Percentiles rank a stretch among this genome's conserved stretches.
These are phyloP conservation scores for Beauveria sp. DNA, from an alignment of 2,329 filamentous ascomycete species.

Conservation along the genomic window DNA sequence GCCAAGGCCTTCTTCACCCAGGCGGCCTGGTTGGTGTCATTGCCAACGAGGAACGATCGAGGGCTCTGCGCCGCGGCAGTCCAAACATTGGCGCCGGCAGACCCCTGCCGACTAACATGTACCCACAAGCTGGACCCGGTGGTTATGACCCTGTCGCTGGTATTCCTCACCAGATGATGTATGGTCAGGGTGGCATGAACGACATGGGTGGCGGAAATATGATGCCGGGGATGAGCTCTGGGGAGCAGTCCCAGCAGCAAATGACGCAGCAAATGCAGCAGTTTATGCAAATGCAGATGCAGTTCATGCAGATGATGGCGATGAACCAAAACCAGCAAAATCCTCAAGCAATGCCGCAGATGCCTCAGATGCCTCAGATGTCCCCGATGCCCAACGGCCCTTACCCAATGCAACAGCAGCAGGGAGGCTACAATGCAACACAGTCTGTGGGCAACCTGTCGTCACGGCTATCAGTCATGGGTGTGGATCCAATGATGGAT, in stretches of 20 bases:
- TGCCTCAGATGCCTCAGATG: constrained; percentile 19
- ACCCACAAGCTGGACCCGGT: constrained; percentile 26
- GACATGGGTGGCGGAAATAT: constrained; percentile 20
- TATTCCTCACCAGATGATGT: constrained; percentile 39
- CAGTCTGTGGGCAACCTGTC: constrained; percentile 38
- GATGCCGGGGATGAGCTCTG: constrained; percentile 41
- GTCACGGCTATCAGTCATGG: constrained; percentile 38
- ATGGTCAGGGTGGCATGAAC: constrained; percentile 24
- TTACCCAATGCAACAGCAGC: constrained; percentile 20
- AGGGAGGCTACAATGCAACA: constrained; percentile 21
- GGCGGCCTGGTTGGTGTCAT: constrained; percentile 85
- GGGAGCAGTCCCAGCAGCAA: constrained; percentile 68
- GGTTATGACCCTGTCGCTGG: constrained; percentile 42
- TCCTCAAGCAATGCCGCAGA: constrained; percentile 23
- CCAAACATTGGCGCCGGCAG: constrained; percentile 55
- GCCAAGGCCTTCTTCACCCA: constrained; percentile 41
- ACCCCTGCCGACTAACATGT: constrained; percentile 26
- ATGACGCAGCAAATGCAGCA: constrained; percentile 78
- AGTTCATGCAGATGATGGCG: constrained; percentile 81
- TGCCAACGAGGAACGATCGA: constrained; percentile 71
- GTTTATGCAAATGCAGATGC: constrained; percentile 92
- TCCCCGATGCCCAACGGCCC: constrained; percentile 23
- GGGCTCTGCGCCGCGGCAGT: constrained; percentile 70
- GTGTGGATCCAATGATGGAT: constrained; percentile 36
- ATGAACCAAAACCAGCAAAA: constrained; percentile 26